A percentile compares a stretch with the other conserved stretches of the same genome.
Conservation (phyloP, 140 eudicot species). For the Stevia rebaudiana region DNA sequence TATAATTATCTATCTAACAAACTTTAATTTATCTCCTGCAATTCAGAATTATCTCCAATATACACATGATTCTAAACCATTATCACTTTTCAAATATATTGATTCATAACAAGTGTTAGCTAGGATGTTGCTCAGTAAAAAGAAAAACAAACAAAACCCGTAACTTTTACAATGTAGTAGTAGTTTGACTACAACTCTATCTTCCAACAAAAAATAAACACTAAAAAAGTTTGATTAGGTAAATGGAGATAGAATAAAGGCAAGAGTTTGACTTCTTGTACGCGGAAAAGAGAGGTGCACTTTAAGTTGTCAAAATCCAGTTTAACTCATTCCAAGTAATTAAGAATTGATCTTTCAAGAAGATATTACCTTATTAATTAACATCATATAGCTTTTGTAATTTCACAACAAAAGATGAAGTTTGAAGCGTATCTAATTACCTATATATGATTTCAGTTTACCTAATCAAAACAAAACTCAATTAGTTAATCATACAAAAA, state of each 20-base stretch:
- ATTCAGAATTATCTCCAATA: too few relatives aligned
- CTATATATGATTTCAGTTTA: too few relatives aligned
- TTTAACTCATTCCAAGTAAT: not conserved
- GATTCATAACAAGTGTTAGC: not conserved
- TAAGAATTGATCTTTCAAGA: not conserved
- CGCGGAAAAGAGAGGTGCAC: slow-evolving; percentile 12
- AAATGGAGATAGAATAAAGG: slow-evolving; percentile 9
- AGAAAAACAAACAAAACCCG: not conserved
- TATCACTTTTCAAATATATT: not conserved
- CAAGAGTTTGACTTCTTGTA: slow-evolving; percentile 2
- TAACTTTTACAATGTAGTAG: not conserved
- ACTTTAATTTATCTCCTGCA: too few relatives aligned
- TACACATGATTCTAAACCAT: not conserved
- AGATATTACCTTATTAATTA: too few relatives aligned
- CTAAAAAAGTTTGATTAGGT: not conserved
- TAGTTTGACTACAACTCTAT: not conserved
- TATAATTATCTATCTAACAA: too few relatives aligned
- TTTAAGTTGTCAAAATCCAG: not conserved
- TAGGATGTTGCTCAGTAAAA: not conserved
- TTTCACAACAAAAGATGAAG: too few relatives aligned
- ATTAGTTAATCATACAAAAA: not conserved
- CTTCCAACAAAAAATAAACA: not conserved
- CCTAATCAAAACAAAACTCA: too few relatives aligned
- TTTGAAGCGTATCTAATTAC: too few relatives aligned
- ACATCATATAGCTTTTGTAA: too few relatives aligned